Conservation (phyloP, 257 asterid species). For the Misopates orontium region DNA sequence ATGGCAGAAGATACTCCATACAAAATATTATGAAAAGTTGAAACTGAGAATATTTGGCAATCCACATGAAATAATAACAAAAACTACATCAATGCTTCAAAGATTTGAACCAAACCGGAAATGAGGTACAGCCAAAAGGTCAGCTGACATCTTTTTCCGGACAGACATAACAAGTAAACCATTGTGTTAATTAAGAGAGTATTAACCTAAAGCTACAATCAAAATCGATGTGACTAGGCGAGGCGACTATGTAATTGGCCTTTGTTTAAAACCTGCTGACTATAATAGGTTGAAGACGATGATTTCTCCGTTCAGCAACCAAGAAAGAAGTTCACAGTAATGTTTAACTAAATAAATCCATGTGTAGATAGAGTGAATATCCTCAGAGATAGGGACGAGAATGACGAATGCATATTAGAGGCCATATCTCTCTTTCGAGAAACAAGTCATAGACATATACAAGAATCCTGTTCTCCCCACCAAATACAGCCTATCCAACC, state of each 20-base stretch:
- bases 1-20: background rate
- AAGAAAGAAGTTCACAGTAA: background rate
- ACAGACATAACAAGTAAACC: background rate
- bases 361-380: background rate
- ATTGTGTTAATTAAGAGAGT: background rate
- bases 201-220: background rate
- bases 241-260: background rate
- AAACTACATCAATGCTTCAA: background rate
- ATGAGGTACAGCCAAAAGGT: background rate
- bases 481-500: background rate
- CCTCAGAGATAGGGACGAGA: background rate
- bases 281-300: background rate
- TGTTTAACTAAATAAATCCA: background rate
- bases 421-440: background rate
- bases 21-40: background rate
- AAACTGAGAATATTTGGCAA: constrained; percentile 4
- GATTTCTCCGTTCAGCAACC: background rate
- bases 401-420: background rate
- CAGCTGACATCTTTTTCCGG: background rate
- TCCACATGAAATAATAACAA: background rate
- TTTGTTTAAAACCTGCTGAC: background rate
- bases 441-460: background rate
- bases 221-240: background rate
- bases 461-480: constrained; percentile 1
- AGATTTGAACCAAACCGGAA: constrained; percentile 4